A percentile compares a stretch with the other conserved stretches of the same genome.
These are phyloP conservation scores for Saccharomyces hybrid DNA, from an alignment of 1,139 yeast genomes.

Conservation along the genomic window DNA sequence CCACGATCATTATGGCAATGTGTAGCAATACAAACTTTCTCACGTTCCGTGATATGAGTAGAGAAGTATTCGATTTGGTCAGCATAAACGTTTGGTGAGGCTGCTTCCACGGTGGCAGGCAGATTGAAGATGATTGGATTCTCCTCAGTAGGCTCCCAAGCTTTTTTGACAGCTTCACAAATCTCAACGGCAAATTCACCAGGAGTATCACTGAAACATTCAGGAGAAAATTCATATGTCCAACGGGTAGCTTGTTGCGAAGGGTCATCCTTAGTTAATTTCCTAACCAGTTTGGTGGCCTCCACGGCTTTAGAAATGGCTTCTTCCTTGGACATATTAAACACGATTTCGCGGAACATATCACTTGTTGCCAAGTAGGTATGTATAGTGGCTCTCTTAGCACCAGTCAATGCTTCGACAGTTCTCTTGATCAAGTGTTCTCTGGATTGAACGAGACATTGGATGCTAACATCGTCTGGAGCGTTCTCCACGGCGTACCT, in stretches of 20 bases:
- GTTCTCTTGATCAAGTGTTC: slow-evolving; percentile 85
- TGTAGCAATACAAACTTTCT: slow-evolving; percentile 77
- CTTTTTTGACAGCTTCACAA: slow-evolving; percentile 90
- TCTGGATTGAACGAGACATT: slow-evolving; percentile 86
- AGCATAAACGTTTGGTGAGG: slow-evolving; percentile 90
- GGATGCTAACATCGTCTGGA: slow-evolving; percentile 88
- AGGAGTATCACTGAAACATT: slow-evolving; percentile 85
- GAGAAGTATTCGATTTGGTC: slow-evolving; percentile 92
- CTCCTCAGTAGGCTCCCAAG: slow-evolving; percentile 82
- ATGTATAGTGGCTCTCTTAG: slow-evolving; percentile 84
- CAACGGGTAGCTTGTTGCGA: slow-evolving; percentile 62
- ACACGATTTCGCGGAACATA: slow-evolving; percentile 83
- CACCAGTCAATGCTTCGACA: slow-evolving; percentile 81
- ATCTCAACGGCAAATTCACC: slow-evolving; percentile 75
- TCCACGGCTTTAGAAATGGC: slow-evolving; percentile 74
- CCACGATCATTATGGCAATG: slow-evolving; percentile 98
- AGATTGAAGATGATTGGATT: slow-evolving; percentile 87
- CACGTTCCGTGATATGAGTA: slow-evolving; percentile 71
- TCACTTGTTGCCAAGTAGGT: slow-evolving; percentile 89
- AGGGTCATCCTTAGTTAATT: slow-evolving; percentile 85
- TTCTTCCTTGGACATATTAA: slow-evolving; percentile 75
- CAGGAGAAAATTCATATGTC: slow-evolving; percentile 92
- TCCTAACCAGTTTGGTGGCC: slow-evolving; percentile 71
- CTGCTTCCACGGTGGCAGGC: slow-evolving; percentile 97
- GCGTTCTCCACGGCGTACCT: slow-evolving; percentile 86